Base-by-base conservation (phyloP, 73 alveolate species). In the Effrenium voratum region DNA sequence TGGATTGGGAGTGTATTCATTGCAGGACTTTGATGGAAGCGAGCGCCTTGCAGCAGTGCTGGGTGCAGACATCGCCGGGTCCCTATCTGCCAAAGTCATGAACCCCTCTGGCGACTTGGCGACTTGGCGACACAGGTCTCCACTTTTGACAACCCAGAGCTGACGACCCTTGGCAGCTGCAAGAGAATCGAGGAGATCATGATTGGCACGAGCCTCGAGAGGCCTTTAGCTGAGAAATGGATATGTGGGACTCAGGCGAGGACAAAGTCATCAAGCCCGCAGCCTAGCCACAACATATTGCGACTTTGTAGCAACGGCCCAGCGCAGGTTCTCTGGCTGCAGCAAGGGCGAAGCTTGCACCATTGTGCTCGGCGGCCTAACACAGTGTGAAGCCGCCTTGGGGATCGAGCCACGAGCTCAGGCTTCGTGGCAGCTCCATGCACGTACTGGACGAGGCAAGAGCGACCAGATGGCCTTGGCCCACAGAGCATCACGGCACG, bases 41-140 rank as follows among this genome's bases (percentile, higher is more conserved):
- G 99, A 99, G 99, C 99, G 99, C 99, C 99, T 99, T 84, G 99
- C 99, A 52, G 99, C 99, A 15, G 99, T 99, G 49, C 98, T 99
- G 60, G 99, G 99, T 44, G 99, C 99, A 38, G 99, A 99, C 98
- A 99, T 99, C 96, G 99, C 36, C 60, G 83, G 46, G 28, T n/a
- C 24, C 41, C 83, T 24, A 34, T 36, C 38, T 3, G 38, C 45
- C 47, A 32, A 12, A 38, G 45, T 32, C 2, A 22, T 38, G 30
- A 22, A 5, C 34, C 44, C 15, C 41, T 12, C 26, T 68, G 34
- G 50, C 36, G 50, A 75, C 26, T 5, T 10, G 30, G 12, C 43
- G 36, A 46, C 73, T 59, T 32, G 50, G 13, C 19, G 36, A 4
- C 80, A 12, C 3, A 87, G 95, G 95, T 99, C 98, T 99, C 99